Evolutionary conservation across 306 rosid species (phyloP).

Genomic region (Cicer chorassanicum): DNA sequence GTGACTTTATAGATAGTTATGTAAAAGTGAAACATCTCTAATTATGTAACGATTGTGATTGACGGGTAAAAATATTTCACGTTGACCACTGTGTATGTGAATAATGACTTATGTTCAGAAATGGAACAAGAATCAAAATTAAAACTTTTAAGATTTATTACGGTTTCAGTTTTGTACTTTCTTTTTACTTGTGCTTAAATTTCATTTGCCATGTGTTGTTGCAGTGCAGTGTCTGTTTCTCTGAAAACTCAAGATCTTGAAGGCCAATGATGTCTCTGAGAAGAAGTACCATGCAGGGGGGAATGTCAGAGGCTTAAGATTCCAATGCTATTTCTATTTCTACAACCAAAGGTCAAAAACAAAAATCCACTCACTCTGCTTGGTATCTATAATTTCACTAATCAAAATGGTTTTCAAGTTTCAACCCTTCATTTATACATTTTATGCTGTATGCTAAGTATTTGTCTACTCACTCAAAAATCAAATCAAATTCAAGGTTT

Average conservation of each 20-base stretch:
- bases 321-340: slow-evolving; percentile 17
- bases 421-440: not conserved
- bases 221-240: not conserved
- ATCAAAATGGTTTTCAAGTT: not conserved
- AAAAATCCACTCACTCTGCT: not conserved
- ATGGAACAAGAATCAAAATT: slow-evolving; percentile 56
- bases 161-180: slow-evolving; percentile 22
- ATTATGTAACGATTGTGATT: no score
- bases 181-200: not conserved
- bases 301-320: not conserved
- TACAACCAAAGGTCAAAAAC: slow-evolving; percentile 36
- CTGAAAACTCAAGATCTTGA: slow-evolving; percentile 10
- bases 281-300: not conserved
- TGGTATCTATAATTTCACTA: not conserved
- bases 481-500: no score
- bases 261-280: not conserved
- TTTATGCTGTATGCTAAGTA: no score
- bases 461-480: no score
- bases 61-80: no score
- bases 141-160: slow-evolving; percentile 40
- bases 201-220: not conserved
- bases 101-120: slow-evolving; percentile 45
- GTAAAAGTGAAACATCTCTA: no score
- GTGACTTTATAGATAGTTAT: no score
- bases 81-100: no score